Evolutionary conservation across 1,284 basidiomycete species (phyloP).

Genomic region (Ustilago xerochloae): DNA sequence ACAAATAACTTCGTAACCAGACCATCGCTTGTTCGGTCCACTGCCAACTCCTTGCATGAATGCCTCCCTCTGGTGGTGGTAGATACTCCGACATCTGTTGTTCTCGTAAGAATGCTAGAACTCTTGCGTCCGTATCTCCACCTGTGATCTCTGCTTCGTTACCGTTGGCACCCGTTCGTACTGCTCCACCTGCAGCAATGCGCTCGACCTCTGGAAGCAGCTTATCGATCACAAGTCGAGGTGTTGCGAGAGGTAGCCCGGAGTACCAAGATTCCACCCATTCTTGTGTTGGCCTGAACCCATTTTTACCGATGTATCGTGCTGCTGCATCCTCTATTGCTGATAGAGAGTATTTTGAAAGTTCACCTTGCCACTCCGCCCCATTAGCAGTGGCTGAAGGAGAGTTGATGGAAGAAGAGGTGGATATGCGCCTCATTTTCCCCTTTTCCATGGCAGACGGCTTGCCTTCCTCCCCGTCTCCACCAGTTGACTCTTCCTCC

Average conservation of each 20-base stretch:
- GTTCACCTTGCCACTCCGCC: conserved; percentile 16
- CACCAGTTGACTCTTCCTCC: conserved; percentile 2
- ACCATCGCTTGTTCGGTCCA: conserved; percentile 56
- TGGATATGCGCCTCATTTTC: conserved; percentile 50
- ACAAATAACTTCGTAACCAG: conserved; percentile 63
- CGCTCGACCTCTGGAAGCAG: conserved; percentile 56
- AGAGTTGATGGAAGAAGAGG: conserved; percentile 8
- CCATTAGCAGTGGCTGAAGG: background rate
- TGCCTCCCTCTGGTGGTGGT: conserved; percentile 9
- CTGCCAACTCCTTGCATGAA: conserved; percentile 48
- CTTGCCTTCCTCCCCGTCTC: background rate
- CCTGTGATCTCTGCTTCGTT: conserved; percentile 23
- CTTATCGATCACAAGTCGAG: conserved; percentile 36
- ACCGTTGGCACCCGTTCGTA: conserved; percentile 13
- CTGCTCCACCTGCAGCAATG: conserved; percentile 36
- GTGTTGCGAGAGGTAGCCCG: conserved; percentile 44
- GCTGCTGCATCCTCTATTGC: conserved; percentile 36
- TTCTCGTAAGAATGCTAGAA: conserved; percentile 59
- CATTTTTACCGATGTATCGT: conserved; percentile 54
- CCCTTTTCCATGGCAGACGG: conserved; percentile 21
- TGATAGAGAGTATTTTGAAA: conserved; percentile 26
- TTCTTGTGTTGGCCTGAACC: conserved; percentile 57
- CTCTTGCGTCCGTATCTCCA: conserved; percentile 51
- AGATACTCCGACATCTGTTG: conserved; percentile 43
- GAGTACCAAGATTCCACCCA: conserved; percentile 61